Percentiles rank a stretch among this genome's conserved stretches.
phyloP scores from a whole-genome alignment of 768 basidiomycete species.

The Holtermannia corniformis region DNA sequence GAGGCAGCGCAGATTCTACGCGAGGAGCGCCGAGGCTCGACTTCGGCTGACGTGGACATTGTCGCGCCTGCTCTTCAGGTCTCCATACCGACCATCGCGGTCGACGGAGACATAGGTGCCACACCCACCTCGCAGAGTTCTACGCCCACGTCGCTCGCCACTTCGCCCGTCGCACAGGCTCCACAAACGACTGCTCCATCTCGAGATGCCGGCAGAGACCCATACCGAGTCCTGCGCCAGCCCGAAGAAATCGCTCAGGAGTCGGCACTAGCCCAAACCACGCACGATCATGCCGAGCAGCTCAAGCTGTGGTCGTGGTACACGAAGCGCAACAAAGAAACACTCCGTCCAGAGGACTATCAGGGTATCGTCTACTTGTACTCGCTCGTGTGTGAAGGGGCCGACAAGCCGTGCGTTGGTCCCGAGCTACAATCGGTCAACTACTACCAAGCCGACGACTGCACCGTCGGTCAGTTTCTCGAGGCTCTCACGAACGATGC shows the following conservation, averaged over 20 bases:
- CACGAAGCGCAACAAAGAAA: constrained; percentile 69
- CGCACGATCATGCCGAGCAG: constrained; percentile 77
- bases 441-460: constrained; percentile 88
- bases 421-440: constrained; percentile 63
- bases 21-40: constrained; percentile 49
- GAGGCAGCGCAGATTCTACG: constrained; percentile 47
- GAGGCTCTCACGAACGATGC: constrained; percentile 53
- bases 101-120: too few species aligned
- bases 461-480: constrained; percentile 86
- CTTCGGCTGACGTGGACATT: constrained; percentile 2
- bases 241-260: constrained; percentile 62
- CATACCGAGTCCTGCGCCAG: constrained; percentile 49
- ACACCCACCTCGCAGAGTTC: constrained; percentile 14
- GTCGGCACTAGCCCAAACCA: constrained; percentile 58
- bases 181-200: too few species aligned
- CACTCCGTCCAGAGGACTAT: constrained; percentile 84
- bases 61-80: too few species aligned
- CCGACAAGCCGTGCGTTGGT: constrained; percentile 56
- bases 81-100: background rate
- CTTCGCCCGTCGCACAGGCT: too few species aligned
- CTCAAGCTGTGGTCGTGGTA: constrained; percentile 95
- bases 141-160: constrained; percentile 2
- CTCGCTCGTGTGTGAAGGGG: constrained; percentile 68
- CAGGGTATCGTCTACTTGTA: constrained; percentile 76
- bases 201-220: constrained; percentile 20